phyloP scores from a whole-genome alignment of 2,329 filamentous ascomycete genomes.

The Aspergillus phoenicis region DNA sequence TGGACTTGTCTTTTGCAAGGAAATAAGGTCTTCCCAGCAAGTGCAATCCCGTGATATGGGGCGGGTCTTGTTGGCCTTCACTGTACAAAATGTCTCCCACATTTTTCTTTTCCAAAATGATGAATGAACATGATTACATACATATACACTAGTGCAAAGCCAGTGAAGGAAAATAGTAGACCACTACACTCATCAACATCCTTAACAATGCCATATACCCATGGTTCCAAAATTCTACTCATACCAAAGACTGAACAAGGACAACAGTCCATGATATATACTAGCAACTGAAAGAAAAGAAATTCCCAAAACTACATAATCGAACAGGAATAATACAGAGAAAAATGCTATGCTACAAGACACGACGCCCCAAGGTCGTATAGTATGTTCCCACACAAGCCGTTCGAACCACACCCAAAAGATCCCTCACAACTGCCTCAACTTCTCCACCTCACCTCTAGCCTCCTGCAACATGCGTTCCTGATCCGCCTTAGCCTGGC shows the following conservation, averaged over 20 bases:
- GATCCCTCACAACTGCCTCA: slow-evolving; percentile 36
- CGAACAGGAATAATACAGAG: slow-evolving; percentile 13
- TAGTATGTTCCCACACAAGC: slow-evolving; percentile 7
- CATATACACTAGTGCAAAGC: background rate
- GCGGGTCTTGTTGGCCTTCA: background rate
- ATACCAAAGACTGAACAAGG: too few relatives aligned
- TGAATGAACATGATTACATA: background rate
- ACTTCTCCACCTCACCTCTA: slow-evolving; percentile 47
- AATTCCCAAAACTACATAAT: slow-evolving; percentile 25
- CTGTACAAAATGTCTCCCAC: background rate
- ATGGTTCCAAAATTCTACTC: too few relatives aligned
- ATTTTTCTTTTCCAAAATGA: background rate
- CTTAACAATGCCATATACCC: background rate
- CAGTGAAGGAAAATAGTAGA: background rate
- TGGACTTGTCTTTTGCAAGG: background rate
- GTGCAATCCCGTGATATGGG: background rate
- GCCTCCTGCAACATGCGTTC: slow-evolving; percentile 49
- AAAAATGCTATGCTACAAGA: slow-evolving; percentile 29
- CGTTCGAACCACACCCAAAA: slow-evolving; percentile 5
- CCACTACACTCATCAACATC: background rate
- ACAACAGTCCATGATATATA: background rate
- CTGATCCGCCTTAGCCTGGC: slow-evolving; percentile 50
- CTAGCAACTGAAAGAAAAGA: background rate
- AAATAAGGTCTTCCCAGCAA: background rate
- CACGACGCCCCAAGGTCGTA: slow-evolving; percentile 14